phyloP scores from a whole-genome alignment of 768 basidiomycete species.

The Rubroboletus pulcherrimus region DNA sequence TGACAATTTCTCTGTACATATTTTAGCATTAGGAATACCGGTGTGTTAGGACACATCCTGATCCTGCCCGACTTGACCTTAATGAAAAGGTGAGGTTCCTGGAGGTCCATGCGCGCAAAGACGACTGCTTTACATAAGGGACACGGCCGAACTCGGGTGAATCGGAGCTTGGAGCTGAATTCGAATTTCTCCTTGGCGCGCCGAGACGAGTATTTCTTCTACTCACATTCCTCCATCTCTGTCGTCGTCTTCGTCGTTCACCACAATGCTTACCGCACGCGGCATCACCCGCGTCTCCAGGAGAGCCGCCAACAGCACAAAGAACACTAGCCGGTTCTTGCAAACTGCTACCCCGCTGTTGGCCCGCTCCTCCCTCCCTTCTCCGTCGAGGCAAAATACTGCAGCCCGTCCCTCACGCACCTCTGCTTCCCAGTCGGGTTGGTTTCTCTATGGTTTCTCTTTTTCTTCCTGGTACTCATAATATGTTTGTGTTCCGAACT shows the following conservation, averaged over 20 bases:
- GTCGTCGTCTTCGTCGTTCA: constrained; percentile 34
- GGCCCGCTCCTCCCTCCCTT: constrained; percentile 48
- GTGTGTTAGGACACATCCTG: too few species aligned
- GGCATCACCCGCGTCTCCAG: constrained; percentile 85
- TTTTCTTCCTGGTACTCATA: background rate
- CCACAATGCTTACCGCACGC: constrained; percentile 79
- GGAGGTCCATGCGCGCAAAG: background rate
- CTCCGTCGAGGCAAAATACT: constrained; percentile 43
- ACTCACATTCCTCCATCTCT: constrained; percentile 15
- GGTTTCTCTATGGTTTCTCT: constrained; percentile 23
- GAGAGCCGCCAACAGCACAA: constrained; percentile 73
- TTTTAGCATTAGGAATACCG: too few species aligned
- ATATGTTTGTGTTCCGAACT: background rate
- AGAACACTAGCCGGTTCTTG: constrained; percentile 77
- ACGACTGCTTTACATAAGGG: constrained; percentile 21
- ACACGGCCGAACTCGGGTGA: constrained; percentile 29
- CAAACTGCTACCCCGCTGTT: constrained; percentile 64
- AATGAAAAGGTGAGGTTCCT: background rate
- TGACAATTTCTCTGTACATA: too few species aligned
- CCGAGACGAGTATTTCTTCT: constrained; percentile 32
- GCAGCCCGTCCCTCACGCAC: constrained; percentile 47
- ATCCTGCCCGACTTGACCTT: background rate
- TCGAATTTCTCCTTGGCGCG: constrained; percentile 19
- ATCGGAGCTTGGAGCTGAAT: constrained; percentile 29
- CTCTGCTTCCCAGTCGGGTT: constrained; percentile 52